A percentile compares a stretch with the other conserved stretches of the same genome.
Conservation (phyloP, 2,329 filamentous ascomycete genomes). For the Westerdykella ornata region DNA sequence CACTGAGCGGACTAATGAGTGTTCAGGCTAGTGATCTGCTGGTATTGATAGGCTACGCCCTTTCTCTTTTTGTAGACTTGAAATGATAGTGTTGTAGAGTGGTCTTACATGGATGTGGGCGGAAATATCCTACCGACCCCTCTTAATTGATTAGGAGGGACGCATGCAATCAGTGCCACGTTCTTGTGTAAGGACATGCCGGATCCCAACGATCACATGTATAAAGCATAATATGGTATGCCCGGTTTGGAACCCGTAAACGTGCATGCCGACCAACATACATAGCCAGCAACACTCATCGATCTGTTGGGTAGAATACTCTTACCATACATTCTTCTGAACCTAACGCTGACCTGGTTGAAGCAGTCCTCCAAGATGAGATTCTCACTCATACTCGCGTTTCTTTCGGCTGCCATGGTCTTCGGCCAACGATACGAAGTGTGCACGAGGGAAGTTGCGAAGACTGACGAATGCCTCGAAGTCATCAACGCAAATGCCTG, state of each 20-base stretch:
- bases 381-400: conserved; percentile 6
- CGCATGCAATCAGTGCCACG: conserved; percentile 5
- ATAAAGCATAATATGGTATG: conserved; percentile 1
- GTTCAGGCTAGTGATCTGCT: too few relatives aligned
- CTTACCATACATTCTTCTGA: conserved; percentile 2
- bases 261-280: conserved; percentile 3
- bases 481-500: conserved; percentile 31
- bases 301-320: conserved; percentile 1
- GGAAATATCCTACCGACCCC: conserved; percentile 10
- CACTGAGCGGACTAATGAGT: too few relatives aligned
- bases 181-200: conserved; percentile 3
- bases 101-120: conserved; percentile 1
- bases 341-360: too few relatives aligned
- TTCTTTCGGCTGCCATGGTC: conserved; percentile 9
- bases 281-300: conserved; percentile 3
- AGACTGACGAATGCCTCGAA: conserved; percentile 24
- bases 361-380: conserved; percentile 9
- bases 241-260: background rate
- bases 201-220: background rate
- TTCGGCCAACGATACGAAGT: conserved; percentile 14
- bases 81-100: background rate
- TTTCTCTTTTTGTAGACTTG: too few relatives aligned
- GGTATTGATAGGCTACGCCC: too few relatives aligned
- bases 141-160: conserved; percentile 1
- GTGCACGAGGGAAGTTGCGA: conserved; percentile 19